phyloP scores from a whole-genome alignment of 2,329 filamentous ascomycete species.

The Didymella arachidicola region DNA sequence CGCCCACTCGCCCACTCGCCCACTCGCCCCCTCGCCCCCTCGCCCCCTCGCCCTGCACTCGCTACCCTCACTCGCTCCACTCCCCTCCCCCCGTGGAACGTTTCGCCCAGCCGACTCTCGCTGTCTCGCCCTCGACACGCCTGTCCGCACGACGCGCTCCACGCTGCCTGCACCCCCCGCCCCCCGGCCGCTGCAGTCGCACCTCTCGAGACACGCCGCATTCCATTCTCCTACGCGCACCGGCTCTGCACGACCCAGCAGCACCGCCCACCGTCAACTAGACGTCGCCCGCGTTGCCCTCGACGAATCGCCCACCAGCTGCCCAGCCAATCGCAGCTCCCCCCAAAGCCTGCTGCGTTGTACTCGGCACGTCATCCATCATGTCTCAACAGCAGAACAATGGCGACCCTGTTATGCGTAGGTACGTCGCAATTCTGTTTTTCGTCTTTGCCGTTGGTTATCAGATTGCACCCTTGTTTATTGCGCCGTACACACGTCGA shows the following conservation, averaged over 20 bases:
- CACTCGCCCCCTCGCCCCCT: slow-evolving; percentile 14
- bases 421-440: slow-evolving; percentile 58
- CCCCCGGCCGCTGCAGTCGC: slow-evolving; percentile 3
- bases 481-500: slow-evolving; percentile 4
- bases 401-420: slow-evolving; percentile 68
- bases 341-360: neutral
- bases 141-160: slow-evolving; percentile 10
- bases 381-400: slow-evolving; percentile 50
- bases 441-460: slow-evolving; percentile 5
- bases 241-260: neutral
- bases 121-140: slow-evolving; percentile 4
- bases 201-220: slow-evolving; percentile 4
- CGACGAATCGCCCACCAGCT: slow-evolving; percentile 1
- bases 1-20: slow-evolving; percentile 14
- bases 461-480: slow-evolving; percentile 10
- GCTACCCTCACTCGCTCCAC: slow-evolving; percentile 24
- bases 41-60: slow-evolving; percentile 16
- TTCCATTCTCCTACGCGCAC: neutral
- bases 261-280: neutral
- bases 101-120: neutral
- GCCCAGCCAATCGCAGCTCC: slow-evolving; percentile 11
- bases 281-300: slow-evolving; percentile 5
- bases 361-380: slow-evolving; percentile 18
- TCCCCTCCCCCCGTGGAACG: slow-evolving; percentile 7
- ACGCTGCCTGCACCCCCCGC: slow-evolving; percentile 7